phyloP scores from a whole-genome alignment of 257 asterid species.

The Solanum paucissectum region DNA sequence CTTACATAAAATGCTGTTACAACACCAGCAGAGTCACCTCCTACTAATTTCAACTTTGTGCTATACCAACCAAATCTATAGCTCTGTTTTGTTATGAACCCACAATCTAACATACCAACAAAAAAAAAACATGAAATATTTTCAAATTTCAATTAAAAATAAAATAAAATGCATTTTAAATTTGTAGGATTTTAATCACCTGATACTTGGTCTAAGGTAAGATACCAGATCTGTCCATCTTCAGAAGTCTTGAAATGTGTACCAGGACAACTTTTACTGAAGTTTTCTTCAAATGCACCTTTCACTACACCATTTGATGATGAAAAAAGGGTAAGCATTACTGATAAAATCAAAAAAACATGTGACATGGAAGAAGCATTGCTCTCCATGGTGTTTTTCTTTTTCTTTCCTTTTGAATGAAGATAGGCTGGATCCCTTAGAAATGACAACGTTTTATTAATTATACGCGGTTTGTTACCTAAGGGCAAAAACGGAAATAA shows the following conservation, averaged over 20 bases:
- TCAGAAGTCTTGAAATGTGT: conserved; percentile 71
- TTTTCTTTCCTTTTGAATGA: background rate
- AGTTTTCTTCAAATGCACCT: conserved; percentile 44
- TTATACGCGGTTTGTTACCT: conserved; percentile 1
- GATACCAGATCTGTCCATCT: conserved; percentile 91
- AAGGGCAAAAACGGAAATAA: conserved; percentile 5
- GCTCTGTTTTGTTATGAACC: conserved; percentile 64
- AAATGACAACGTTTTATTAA: background rate
- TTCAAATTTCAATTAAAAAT: background rate
- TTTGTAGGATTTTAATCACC: conserved; percentile 23
- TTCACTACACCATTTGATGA: conserved; percentile 18
- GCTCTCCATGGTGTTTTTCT: conserved; percentile 27
- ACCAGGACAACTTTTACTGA: conserved; percentile 73
- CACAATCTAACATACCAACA: conserved; percentile 50
- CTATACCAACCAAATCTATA: conserved; percentile 98
- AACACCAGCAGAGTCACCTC: conserved; percentile 94
- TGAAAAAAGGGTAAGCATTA: conserved; percentile 8
- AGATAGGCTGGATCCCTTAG: background rate
- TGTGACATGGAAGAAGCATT: conserved; percentile 16
- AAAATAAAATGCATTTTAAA: background rate
- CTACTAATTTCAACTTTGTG: conserved; percentile 78
- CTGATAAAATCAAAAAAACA: conserved; percentile 18
- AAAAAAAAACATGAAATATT: background rate
- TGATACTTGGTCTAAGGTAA: conserved; percentile 56
- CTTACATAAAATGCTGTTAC: conserved; percentile 94